These are phyloP conservation scores for Metschnikowia cubensis DNA, from an alignment of 805 yeast genomes.

Conservation along the genomic window DNA sequence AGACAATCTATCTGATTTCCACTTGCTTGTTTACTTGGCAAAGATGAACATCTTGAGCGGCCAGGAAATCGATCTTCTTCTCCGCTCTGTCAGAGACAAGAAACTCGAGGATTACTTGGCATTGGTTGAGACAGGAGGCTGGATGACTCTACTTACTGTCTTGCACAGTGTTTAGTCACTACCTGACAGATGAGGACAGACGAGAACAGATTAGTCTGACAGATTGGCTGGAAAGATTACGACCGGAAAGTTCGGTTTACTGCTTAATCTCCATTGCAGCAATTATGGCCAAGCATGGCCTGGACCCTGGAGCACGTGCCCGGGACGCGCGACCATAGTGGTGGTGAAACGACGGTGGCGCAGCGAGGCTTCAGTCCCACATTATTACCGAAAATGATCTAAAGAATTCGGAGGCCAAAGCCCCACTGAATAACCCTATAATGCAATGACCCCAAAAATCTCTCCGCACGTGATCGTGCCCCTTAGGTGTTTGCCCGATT, in stretches of 20 bases:
- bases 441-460: neutral
- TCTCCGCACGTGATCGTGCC: neutral
- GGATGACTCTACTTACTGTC: slow-evolving; percentile 72
- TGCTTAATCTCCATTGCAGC: neutral
- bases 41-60: slow-evolving; percentile 54
- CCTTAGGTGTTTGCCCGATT: neutral
- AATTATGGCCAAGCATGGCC: neutral
- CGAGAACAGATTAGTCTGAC: too few species aligned
- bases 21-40: slow-evolving; percentile 57
- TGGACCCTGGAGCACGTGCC: neutral
- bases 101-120: slow-evolving; percentile 44
- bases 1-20: slow-evolving; percentile 61
- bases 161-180: slow-evolving; percentile 26
- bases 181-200: too few species aligned
- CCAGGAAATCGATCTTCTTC: slow-evolving; percentile 50
- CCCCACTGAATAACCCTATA: neutral
- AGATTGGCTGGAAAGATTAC: too few species aligned
- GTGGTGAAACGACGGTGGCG: neutral
- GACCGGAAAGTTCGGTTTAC: too few species aligned
- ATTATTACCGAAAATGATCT: neutral
- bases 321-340: neutral
- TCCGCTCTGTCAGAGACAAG: slow-evolving; percentile 43
- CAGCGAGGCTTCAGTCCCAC: neutral
- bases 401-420: neutral
- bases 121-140: slow-evolving; percentile 63